These are phyloP conservation scores for Thalia dealbata DNA, from an alignment of 176 grass and related monocot genomes.

Conservation along the genomic window DNA sequence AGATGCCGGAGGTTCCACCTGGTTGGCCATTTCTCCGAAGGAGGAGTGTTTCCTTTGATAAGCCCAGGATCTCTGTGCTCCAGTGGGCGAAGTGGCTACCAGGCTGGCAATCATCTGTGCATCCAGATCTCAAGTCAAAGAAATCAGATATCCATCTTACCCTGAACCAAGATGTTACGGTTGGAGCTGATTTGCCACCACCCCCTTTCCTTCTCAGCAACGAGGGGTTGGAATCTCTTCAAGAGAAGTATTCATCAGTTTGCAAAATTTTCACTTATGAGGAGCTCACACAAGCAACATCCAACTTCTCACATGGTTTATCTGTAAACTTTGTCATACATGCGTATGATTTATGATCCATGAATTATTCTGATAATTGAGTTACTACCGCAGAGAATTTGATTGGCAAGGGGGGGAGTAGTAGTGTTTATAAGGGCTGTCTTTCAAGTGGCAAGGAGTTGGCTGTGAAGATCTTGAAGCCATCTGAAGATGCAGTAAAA, in stretches of 20 bases:
- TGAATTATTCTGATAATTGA: background rate
- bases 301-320: constrained; percentile 73
- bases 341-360: background rate
- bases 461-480: constrained; percentile 79
- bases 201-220: constrained; percentile 28
- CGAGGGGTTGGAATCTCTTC: constrained; percentile 52
- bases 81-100: constrained; percentile 76
- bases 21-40: constrained; percentile 37
- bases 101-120: constrained; percentile 35
- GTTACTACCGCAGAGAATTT: constrained; percentile 50
- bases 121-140: constrained; percentile 45
- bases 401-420: constrained; percentile 85
- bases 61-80: constrained; percentile 52
- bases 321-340: background rate
- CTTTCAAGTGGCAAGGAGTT: constrained; percentile 41
- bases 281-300: constrained; percentile 56
- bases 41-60: constrained; percentile 57
- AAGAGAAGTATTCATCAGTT: constrained; percentile 54
- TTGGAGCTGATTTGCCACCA: constrained; percentile 28
- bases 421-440: constrained; percentile 66
- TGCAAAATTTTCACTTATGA: constrained; percentile 51
- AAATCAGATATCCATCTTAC: constrained; percentile 37
- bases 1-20: constrained; percentile 35
- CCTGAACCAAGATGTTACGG: constrained; percentile 21
- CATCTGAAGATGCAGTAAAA: constrained; percentile 56